Evolutionary conservation across 345 rosid genomes (phyloP), one percentile per base, ranked within the genome.

Genomic region (Conringia planisiliqua): DNA sequence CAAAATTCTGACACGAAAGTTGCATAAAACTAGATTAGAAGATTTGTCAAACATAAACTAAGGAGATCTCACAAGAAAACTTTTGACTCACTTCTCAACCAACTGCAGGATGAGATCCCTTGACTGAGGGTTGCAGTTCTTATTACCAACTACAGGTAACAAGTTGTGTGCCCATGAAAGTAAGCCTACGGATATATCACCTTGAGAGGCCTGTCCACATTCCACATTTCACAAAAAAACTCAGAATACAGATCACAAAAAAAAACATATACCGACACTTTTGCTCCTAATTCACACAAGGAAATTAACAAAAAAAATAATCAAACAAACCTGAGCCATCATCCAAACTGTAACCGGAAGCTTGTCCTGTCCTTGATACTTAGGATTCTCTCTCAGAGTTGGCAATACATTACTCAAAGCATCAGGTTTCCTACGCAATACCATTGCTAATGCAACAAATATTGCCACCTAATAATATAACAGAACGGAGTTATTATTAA

Each of bases 321-420:
- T 10, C 20, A 43, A 46, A 60, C 62, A 47, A 72, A 88, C 96
- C 91, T 90, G 96, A 50, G 86, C 81, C 74, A 88, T 80, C 87
- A 83, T 85, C 97, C 97, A 90, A 30, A 84, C 80, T 71, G 81
- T 68, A 65, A 88, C 83, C 2, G 85, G 87, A 75, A 88, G 89
- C 74, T 88, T 90, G 71, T 90, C 97, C 68, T 88, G 92, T 32
- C 97, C 92, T 47, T 86, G 90, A 79, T 85, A 90, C 87, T 87
- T 88, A 1, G 82, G 65, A 83, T 70, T 79, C 48, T 88, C 94
- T 74, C 86, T 85, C 68, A 88, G 52, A 52, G 80, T 81, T 1
- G 92, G 87, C 66, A 88, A 74, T 65, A 79, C 83, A 68, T 54
- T 60, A 71, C 82, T 78, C 71, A 90, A 79, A 33, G 85, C 86